Conservation (phyloP, 495 filamentous ascomycete species). For the Penicillium simplicissimum region DNA sequence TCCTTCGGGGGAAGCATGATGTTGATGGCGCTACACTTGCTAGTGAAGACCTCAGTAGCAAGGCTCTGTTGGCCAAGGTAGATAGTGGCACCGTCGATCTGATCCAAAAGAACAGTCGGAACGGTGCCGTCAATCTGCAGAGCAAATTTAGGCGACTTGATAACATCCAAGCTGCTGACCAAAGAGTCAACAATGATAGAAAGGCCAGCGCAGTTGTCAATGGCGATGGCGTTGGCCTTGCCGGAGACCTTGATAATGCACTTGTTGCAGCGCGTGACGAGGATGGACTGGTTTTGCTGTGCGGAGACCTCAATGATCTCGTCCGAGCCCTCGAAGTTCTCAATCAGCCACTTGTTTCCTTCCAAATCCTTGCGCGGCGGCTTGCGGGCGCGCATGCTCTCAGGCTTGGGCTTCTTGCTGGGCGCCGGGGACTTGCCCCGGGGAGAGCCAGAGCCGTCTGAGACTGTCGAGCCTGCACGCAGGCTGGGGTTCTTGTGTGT, state of each 20-base stretch:
- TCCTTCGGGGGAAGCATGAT: slow-evolving; percentile 69
- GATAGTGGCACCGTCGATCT: slow-evolving; percentile 85
- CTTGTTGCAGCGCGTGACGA: slow-evolving; percentile 87
- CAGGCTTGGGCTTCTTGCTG: slow-evolving; percentile 89
- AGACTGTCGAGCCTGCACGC: slow-evolving; percentile 68
- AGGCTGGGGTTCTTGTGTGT: slow-evolving; percentile 98
- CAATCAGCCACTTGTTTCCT: slow-evolving; percentile 93
- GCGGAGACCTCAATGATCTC: slow-evolving; percentile 75
- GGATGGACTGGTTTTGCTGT: slow-evolving; percentile 80
- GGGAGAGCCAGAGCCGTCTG: slow-evolving; percentile 48
- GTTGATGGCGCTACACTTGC: slow-evolving; percentile 82
- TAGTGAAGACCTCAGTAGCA: slow-evolving; percentile 79
- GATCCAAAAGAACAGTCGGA: slow-evolving; percentile 86
- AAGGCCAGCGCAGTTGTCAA: slow-evolving; percentile 84
- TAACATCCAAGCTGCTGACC: slow-evolving; percentile 86
- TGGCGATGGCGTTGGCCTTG: slow-evolving; percentile 92
- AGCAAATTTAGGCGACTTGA: slow-evolving; percentile 91
- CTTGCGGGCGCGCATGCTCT: slow-evolving; percentile 91
- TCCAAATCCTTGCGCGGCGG: slow-evolving; percentile 89
- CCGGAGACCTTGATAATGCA: slow-evolving; percentile 84
- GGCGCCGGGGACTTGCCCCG: slow-evolving; percentile 81
- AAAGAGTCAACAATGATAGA: slow-evolving; percentile 87
- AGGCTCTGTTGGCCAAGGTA: slow-evolving; percentile 80
- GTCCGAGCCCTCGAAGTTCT: slow-evolving; percentile 83
- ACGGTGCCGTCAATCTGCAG: slow-evolving; percentile 81